Base-by-base conservation (phyloP, 2,329 filamentous ascomycete species). In the Orbilia blumenaviensis region DNA sequence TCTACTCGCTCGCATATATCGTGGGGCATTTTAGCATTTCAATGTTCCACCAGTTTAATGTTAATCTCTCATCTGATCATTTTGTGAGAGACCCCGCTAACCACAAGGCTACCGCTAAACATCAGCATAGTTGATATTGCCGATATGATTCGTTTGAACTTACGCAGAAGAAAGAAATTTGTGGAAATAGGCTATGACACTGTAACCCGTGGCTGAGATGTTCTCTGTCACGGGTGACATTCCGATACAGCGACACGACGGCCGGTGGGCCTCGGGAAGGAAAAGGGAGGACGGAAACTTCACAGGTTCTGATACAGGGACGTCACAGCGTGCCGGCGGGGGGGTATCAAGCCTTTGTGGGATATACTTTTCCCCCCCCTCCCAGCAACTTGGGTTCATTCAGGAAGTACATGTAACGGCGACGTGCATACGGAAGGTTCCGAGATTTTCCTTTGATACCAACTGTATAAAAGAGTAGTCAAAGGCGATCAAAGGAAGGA, bases 161-260 rank as follows among this genome's bases (percentile, higher is more conserved):
- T 14, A 12, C 5, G 21, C 46, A 16, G 18, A 38, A 25, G 52
- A 56, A 38, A 38, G 32, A 27, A 38, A 56, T 16, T 32, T 38
- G 52, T 56, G 52, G 52, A 56, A 56, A 56, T 56, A 38, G 29
- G 52, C 29, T 54, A 50, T 50, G 23, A 50, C 46, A 36, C 16
- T 56, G 52, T 63, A 52, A 63, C 58, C 56, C 46, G 56, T 63
- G 44, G 42, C 41, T 42, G 44, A 34, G 34, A 32, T 18, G 34
- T 54, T n/a, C 34, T 42, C 41, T 60, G 48, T 48, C 10, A 54
- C 27, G 18, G 25, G 27, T 27, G 48, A 56, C 52, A 56, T 63
- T 71, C 66, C 66, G 66, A 71, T 63, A 16, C 32, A 41, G 58
- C 66, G 56, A 71, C 46, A 63, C 18, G 10, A 38, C 52, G 52